These are phyloP conservation scores for Hymenoscyphus scutula DNA, from an alignment of 2,329 filamentous ascomycete species.

Conservation along the genomic window DNA sequence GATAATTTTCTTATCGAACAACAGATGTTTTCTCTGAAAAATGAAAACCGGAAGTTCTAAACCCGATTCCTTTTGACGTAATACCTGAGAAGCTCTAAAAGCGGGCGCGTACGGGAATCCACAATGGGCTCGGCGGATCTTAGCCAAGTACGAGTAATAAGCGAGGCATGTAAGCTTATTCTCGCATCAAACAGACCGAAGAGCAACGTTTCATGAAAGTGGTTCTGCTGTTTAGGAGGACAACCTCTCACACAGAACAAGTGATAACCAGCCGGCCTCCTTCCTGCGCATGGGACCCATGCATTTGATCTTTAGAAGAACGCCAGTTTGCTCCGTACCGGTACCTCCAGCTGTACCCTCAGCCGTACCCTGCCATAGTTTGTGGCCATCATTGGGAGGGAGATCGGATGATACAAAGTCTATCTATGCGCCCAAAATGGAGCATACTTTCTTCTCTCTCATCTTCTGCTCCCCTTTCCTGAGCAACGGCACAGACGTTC, in stretches of 20 bases:
- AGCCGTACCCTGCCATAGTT: background rate
- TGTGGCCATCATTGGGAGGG: background rate
- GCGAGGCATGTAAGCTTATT: conserved; percentile 1
- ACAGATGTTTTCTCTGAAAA: background rate
- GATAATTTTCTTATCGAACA: background rate
- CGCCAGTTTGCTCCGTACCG: background rate
- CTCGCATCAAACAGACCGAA: background rate
- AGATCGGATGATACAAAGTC: conserved; percentile 11
- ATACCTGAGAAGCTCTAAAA: background rate
- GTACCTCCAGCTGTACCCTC: background rate
- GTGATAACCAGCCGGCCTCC: conserved; percentile 2
- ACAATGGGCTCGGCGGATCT: conserved; percentile 1
- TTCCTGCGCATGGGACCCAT: background rate
- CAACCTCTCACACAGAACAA: background rate
- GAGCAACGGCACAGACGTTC: conserved; percentile 11
- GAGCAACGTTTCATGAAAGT: conserved; percentile 10
- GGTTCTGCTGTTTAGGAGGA: conserved; percentile 9
- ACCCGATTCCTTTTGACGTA: background rate
- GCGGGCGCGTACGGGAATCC: background rate
- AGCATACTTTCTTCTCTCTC: background rate
- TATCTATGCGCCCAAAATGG: conserved; percentile 9
- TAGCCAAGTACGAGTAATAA: background rate
- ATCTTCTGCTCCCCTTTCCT: background rate
- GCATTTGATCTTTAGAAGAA: background rate
- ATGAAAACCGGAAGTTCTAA: background rate